Percentiles rank a stretch among this genome's conserved stretches.
phyloP scores from a whole-genome alignment of 106 monocot genomes.

The Acorus gramineus region DNA sequence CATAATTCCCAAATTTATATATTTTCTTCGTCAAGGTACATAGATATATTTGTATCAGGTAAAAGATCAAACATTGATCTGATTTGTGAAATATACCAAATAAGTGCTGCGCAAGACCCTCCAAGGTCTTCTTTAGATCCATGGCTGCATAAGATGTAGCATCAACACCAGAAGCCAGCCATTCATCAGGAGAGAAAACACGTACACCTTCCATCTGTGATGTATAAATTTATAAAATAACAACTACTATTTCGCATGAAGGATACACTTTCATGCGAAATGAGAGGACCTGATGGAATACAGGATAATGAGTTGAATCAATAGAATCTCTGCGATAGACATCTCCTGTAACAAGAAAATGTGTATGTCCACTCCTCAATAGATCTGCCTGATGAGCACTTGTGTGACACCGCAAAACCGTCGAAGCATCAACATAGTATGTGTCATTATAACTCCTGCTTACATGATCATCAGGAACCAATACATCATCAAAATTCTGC shows the following conservation, averaged over 20 bases:
- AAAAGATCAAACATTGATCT: background rate
- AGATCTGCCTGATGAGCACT: conserved; percentile 95
- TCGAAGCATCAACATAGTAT: conserved; percentile 76
- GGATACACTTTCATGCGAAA: background rate
- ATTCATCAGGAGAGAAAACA: conserved; percentile 76
- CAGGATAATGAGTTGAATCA: conserved; percentile 95
- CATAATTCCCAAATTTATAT: too few species aligned
- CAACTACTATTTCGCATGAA: background rate
- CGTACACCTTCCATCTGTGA: conserved; percentile 96
- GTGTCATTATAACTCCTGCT: conserved; percentile 99
- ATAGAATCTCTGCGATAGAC: conserved; percentile 95
- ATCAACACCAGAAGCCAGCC: conserved; percentile 62
- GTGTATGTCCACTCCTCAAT: conserved; percentile 60
- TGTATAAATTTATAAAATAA: conserved; percentile 9
- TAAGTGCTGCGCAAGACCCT: conserved; percentile 85
- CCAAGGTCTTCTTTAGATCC: conserved; percentile 79
- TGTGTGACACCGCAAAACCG: conserved; percentile 95
- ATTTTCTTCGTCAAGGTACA: too few species aligned
- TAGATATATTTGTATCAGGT: too few species aligned
- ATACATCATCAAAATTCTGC: conserved; percentile 99
- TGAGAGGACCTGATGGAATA: conserved; percentile 88
- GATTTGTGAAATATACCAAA: conserved; percentile 50
- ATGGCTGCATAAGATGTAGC: conserved; percentile 69
- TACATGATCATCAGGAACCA: conserved; percentile 96
- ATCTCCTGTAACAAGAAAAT: conserved; percentile 96